These are phyloP conservation scores for Colletotrichum navitas DNA, from an alignment of 2,329 filamentous ascomycete genomes.

Conservation along the genomic window DNA sequence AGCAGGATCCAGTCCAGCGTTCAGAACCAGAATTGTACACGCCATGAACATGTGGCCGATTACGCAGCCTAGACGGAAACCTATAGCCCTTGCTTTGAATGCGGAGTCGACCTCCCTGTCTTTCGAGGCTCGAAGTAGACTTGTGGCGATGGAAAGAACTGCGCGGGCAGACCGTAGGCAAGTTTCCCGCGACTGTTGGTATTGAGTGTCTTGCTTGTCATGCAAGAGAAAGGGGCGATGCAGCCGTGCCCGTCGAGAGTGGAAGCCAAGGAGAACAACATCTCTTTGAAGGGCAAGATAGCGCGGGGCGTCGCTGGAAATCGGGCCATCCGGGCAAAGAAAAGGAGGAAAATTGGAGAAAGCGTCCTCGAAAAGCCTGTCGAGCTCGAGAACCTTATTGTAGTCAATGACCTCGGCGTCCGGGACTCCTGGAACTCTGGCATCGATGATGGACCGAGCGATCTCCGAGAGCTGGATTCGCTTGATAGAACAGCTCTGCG, in stretches of 20 bases:
- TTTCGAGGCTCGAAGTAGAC: conserved; percentile 40
- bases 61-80: conserved; percentile 43
- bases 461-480: conserved; percentile 55
- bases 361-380: conserved; percentile 46
- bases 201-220: conserved; percentile 15
- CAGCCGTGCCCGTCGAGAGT: conserved; percentile 46
- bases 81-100: background rate
- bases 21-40: conserved; percentile 44
- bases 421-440: conserved; percentile 45
- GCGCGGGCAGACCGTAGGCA: conserved; percentile 47
- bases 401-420: conserved; percentile 51
- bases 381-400: conserved; percentile 50
- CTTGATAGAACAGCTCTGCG: conserved; percentile 54
- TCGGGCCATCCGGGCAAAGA: conserved; percentile 37
- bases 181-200: conserved; percentile 38
- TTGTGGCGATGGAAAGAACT: conserved; percentile 44
- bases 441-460: conserved; percentile 52
- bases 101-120: background rate
- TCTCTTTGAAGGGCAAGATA: conserved; percentile 44
- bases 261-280: conserved; percentile 43
- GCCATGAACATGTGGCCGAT: conserved; percentile 46
- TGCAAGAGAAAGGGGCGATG: conserved; percentile 47
- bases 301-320: conserved; percentile 38
- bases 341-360: conserved; percentile 43
- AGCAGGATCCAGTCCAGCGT: conserved; percentile 29